A percentile compares a stretch with the other conserved stretches of the same genome.
phyloP scores from a whole-genome alignment of 768 basidiomycete species.

The Trametes meyenii region DNA sequence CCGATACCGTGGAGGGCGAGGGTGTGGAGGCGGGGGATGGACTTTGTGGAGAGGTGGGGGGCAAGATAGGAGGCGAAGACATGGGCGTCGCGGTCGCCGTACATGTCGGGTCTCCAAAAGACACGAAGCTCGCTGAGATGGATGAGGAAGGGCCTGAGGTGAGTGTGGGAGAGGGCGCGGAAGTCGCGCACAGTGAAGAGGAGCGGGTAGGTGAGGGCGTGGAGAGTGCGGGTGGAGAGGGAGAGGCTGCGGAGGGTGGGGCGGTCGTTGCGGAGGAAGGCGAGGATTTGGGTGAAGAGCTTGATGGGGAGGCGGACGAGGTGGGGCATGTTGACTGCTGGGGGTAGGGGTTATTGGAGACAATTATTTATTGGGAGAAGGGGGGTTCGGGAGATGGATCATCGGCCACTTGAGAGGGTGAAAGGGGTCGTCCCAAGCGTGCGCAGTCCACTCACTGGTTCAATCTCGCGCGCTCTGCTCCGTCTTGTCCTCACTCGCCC shows the following conservation, averaged over 20 bases:
- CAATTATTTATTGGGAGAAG: too few relatives aligned
- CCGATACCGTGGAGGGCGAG: constrained; percentile 10
- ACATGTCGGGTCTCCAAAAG: constrained; percentile 16
- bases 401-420: too few relatives aligned
- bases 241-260: constrained; percentile 9
- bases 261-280: constrained; percentile 3
- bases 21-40: constrained; percentile 8
- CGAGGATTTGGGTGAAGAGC: constrained; percentile 12
- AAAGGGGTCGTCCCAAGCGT: too few relatives aligned
- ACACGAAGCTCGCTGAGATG: constrained; percentile 7
- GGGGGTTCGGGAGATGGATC: too few relatives aligned
- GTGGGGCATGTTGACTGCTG: background rate
- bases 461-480: too few relatives aligned
- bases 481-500: too few relatives aligned
- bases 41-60: constrained; percentile 7
- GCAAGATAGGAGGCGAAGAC: constrained; percentile 2
- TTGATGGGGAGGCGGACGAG: constrained; percentile 6
- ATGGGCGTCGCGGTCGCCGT: background rate
- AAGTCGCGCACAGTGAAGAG: constrained; percentile 14
- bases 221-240: constrained; percentile 3
- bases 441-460: too few relatives aligned
- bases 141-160: constrained; percentile 7
- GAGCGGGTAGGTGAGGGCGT: constrained; percentile 8
- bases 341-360: too few relatives aligned
- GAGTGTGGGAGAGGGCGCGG: background rate